Percentiles rank a stretch among this genome's conserved stretches.
These are phyloP conservation scores for Gonapodya prolifera DNA, from an alignment of 192 early-diverging fungal species.

Conservation along the genomic window DNA sequence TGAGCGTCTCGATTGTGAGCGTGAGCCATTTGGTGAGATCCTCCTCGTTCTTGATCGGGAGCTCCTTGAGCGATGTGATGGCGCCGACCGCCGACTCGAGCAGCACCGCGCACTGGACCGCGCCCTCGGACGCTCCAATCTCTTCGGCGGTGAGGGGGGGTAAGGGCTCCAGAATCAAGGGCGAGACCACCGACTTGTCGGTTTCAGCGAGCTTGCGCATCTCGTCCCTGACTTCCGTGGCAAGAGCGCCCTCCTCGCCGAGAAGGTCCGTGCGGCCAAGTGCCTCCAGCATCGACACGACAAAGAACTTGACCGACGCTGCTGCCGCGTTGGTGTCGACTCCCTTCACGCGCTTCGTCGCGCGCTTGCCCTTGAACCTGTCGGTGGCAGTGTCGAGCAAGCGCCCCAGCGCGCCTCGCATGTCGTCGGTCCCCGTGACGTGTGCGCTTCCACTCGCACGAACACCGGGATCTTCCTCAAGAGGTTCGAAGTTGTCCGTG, in stretches of 20 bases:
- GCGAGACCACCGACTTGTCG: neutral
- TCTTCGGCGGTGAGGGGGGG: neutral
- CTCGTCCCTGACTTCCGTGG: neutral
- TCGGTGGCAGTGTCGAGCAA: conserved; percentile 15
- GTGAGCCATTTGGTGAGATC: conserved; percentile 13
- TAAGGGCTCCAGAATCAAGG: neutral
- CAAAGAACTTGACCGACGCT: conserved; percentile 11
- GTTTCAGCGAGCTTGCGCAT: neutral
- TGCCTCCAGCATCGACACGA: conserved; percentile 9
- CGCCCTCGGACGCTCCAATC: neutral
- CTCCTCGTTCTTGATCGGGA: conserved; percentile 5
- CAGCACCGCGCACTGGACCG: neutral
- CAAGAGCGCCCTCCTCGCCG: neutral
- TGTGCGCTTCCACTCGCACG: neutral
- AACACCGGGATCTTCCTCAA: neutral
- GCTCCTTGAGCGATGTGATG: neutral
- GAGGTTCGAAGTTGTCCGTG: neutral
- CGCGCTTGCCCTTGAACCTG: conserved; percentile 11
- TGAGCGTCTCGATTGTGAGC: conserved; percentile 9
- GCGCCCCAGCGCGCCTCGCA: conserved; percentile 7
- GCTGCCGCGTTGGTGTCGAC: conserved; percentile 6
- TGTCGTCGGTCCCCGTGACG: neutral
- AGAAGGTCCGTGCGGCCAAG: neutral
- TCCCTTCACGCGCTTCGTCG: conserved; percentile 7
- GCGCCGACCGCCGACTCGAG: neutral